phyloP scores from a whole-genome alignment of 495 filamentous ascomycete genomes.

The Penicillium coprophilum region DNA sequence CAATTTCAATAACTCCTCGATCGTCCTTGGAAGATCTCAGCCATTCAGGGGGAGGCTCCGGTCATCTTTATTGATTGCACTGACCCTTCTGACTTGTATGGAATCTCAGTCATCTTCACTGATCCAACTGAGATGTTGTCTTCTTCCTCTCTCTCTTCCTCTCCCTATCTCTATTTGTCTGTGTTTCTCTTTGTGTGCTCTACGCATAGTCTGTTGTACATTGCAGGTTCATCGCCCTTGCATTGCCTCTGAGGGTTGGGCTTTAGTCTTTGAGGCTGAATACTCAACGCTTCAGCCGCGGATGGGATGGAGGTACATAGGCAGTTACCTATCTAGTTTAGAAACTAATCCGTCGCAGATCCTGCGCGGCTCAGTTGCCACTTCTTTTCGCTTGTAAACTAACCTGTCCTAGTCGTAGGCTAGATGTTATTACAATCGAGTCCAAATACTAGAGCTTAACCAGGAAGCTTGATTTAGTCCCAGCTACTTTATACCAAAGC shows the following conservation, averaged over 20 bases:
- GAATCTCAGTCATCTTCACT: conserved; percentile 37
- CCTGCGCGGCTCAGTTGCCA: not conserved
- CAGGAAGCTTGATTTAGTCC: not conserved
- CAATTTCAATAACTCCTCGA: conserved; percentile 5
- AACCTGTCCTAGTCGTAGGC: not conserved
- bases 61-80: conserved; percentile 42
- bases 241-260: conserved; percentile 19
- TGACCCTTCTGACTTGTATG: conserved; percentile 16
- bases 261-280: conserved; percentile 17
- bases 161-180: conserved; percentile 11
- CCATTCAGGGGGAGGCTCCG: conserved; percentile 14
- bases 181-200: conserved; percentile 8
- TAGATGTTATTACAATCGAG: not conserved
- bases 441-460: not conserved
- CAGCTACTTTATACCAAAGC: not conserved
- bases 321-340: conserved; percentile 8
- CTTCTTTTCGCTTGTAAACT: not conserved
- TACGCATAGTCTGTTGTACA: conserved; percentile 15
- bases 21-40: conserved; percentile 8
- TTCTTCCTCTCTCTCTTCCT: not conserved
- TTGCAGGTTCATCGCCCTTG: conserved; percentile 9
- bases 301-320: conserved; percentile 23
- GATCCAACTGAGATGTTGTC: conserved; percentile 35
- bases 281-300: conserved; percentile 2
- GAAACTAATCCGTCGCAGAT: not conserved